Conservation (phyloP, 805 yeast species). For the Kodamaea jinghongensis region DNA sequence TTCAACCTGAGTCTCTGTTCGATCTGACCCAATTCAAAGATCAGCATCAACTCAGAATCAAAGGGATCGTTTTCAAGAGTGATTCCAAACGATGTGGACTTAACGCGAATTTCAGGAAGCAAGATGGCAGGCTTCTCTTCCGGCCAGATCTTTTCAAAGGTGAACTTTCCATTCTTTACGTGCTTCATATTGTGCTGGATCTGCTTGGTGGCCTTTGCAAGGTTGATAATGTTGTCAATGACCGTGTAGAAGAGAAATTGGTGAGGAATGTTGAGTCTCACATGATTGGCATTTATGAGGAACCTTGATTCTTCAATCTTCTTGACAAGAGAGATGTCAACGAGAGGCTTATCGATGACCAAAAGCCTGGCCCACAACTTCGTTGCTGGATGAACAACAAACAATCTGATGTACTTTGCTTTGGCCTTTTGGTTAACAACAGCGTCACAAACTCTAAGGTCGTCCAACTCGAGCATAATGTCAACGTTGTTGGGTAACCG, state of each 20-base stretch:
- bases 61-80: conserved; percentile 87
- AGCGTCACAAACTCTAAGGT: conserved; percentile 24
- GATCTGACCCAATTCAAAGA: conserved; percentile 61
- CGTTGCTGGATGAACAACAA: conserved; percentile 50
- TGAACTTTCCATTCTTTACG: conserved; percentile 19
- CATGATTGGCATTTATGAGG: conserved; percentile 28
- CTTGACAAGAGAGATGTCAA: conserved; percentile 15
- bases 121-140: conserved; percentile 35
- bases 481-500: conserved; percentile 48
- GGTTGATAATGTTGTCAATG: conserved; percentile 73
- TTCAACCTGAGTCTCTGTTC: conserved; percentile 64
- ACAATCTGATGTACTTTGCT: conserved; percentile 42
- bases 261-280: conserved; percentile 64
- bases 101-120: conserved; percentile 58
- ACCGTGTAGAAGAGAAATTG: conserved; percentile 71
- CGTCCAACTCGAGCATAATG: conserved; percentile 45
- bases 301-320: conserved; percentile 11
- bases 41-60: conserved; percentile 66
- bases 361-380: conserved; percentile 38
- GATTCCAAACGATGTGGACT: conserved; percentile 55
- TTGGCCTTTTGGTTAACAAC: conserved; percentile 24
- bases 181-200: conserved; percentile 47
- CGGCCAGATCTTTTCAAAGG: conserved; percentile 35
- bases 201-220: conserved; percentile 65
- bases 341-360: conserved; percentile 31